phyloP scores from a whole-genome alignment of 2,329 filamentous ascomycete species.

The Capronia coronata region DNA sequence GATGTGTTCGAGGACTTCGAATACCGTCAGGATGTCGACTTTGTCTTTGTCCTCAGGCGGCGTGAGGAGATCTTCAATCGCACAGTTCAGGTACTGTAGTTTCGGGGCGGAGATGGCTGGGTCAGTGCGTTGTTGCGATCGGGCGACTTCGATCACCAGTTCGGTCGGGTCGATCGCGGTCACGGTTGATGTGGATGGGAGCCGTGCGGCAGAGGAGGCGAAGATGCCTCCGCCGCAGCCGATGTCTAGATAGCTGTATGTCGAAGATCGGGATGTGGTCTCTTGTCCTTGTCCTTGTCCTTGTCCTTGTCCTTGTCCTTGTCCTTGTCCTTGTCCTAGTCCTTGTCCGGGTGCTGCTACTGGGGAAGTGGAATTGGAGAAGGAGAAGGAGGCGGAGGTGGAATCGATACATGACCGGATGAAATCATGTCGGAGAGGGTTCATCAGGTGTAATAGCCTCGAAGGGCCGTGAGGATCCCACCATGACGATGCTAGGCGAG shows the following conservation, averaged over 20 bases:
- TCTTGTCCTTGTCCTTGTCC: no score
- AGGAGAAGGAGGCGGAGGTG: slow-evolving; percentile 20
- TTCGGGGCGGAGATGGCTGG: slow-evolving; percentile 55
- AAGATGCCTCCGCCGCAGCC: slow-evolving; percentile 97
- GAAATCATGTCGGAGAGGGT: slow-evolving; percentile 90
- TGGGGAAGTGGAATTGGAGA: no score
- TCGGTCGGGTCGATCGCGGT: slow-evolving; percentile 43
- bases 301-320: no score
- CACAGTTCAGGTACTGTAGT: slow-evolving; percentile 67
- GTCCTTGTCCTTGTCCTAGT: no score
- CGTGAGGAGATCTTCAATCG: slow-evolving; percentile 61
- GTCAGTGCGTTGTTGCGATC: slow-evolving; percentile 67
- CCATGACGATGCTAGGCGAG: slow-evolving; percentile 85
- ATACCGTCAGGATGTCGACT: slow-evolving; percentile 78
- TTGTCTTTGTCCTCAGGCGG: slow-evolving; percentile 10
- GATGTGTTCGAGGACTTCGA: slow-evolving; percentile 95
- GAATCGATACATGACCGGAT: slow-evolving; percentile 61
- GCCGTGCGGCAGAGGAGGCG: slow-evolving; percentile 58
- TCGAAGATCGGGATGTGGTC: slow-evolving; percentile 20
- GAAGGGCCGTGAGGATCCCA: slow-evolving; percentile 95
- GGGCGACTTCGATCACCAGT: slow-evolving; percentile 55
- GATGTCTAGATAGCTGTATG: slow-evolving; percentile 67
- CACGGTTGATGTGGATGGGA: slow-evolving; percentile 38
- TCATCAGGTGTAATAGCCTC: slow-evolving; percentile 92
- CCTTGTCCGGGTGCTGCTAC: no score